Conservation (phyloP, 208 protist genomes). For the Crithidia expoeki region DNA sequence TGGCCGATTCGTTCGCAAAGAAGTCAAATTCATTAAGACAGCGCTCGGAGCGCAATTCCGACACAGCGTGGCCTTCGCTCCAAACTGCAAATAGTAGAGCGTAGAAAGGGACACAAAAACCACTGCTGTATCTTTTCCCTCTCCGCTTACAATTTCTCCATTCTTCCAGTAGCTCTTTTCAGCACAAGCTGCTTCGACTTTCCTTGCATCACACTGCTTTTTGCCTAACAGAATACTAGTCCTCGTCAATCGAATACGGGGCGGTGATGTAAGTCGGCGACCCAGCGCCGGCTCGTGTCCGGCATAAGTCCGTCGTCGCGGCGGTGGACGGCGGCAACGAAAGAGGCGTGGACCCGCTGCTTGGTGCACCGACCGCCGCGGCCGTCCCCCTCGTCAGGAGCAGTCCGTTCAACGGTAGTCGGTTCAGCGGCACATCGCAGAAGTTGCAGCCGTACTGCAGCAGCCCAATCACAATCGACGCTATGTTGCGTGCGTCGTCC, state of each 20-base stretch:
- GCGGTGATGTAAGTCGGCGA: constrained; percentile 18
- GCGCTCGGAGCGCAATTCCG: too few relatives aligned
- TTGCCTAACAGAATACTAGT: constrained; percentile 20
- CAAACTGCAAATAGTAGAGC: too few relatives aligned
- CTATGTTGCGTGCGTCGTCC: constrained; percentile 88
- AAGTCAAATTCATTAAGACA: too few relatives aligned
- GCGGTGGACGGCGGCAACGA: constrained; percentile 43
- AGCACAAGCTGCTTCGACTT: too few relatives aligned
- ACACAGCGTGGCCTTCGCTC: too few relatives aligned
- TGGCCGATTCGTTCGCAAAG: too few relatives aligned
- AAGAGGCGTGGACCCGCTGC: constrained; percentile 18
- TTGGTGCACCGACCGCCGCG: neutral
- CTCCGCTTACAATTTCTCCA: too few relatives aligned
- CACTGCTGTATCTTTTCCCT: too few relatives aligned
- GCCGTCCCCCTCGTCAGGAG: constrained; percentile 11
- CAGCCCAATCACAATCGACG: constrained; percentile 83
- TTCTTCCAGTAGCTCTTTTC: too few relatives aligned
- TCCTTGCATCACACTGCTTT: too few relatives aligned
- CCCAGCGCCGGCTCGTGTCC: neutral
- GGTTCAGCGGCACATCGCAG: constrained; percentile 73
- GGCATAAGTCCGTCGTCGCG: constrained; percentile 1
- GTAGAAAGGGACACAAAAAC: too few relatives aligned
- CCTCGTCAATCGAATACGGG: constrained; percentile 25
- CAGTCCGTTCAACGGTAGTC: constrained; percentile 30
- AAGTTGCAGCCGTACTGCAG: constrained; percentile 78